phyloP scores from a whole-genome alignment of 2,329 filamentous ascomycete species.

The Talaromyces sp. region DNA sequence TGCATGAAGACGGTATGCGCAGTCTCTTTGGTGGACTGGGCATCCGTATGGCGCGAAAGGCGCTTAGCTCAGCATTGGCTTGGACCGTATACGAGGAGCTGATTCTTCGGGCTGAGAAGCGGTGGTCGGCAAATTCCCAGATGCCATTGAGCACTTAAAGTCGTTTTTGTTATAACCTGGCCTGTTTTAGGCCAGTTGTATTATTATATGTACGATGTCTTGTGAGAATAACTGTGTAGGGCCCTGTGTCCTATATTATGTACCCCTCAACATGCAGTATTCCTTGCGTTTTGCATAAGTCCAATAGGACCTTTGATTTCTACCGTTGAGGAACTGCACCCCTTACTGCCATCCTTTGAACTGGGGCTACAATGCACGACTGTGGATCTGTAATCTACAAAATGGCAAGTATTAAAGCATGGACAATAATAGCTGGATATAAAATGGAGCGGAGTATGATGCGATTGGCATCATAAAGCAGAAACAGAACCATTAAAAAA shows the following conservation, averaged over 20 bases:
- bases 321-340: not conserved
- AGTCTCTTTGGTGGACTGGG: slow-evolving; percentile 85
- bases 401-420: slow-evolving; percentile 4
- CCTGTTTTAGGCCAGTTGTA: not conserved
- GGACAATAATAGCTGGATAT: slow-evolving; percentile 7
- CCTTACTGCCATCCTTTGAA: too few species aligned
- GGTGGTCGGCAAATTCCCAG: slow-evolving; percentile 36
- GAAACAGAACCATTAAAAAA: slow-evolving; percentile 4
- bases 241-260: not conserved
- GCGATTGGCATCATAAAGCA: slow-evolving; percentile 11
- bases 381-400: not conserved
- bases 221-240: not conserved
- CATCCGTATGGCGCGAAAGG: slow-evolving; percentile 86
- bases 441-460: slow-evolving; percentile 8
- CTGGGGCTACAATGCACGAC: not conserved
- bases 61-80: slow-evolving; percentile 87
- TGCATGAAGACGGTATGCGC: slow-evolving; percentile 76
- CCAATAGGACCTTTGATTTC: too few species aligned
- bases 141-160: slow-evolving; percentile 16
- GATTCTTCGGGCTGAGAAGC: slow-evolving; percentile 69
- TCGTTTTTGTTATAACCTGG: not conserved
- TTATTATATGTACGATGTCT: not conserved
- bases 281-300: slow-evolving; percentile 12
- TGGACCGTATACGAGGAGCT: slow-evolving; percentile 98
- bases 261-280: not conserved